Evolutionary conservation across 2,329 filamentous ascomycete species (phyloP), one percentile per base, ranked within the genome.

Genomic region (Atkinsonella texensis): DNA sequence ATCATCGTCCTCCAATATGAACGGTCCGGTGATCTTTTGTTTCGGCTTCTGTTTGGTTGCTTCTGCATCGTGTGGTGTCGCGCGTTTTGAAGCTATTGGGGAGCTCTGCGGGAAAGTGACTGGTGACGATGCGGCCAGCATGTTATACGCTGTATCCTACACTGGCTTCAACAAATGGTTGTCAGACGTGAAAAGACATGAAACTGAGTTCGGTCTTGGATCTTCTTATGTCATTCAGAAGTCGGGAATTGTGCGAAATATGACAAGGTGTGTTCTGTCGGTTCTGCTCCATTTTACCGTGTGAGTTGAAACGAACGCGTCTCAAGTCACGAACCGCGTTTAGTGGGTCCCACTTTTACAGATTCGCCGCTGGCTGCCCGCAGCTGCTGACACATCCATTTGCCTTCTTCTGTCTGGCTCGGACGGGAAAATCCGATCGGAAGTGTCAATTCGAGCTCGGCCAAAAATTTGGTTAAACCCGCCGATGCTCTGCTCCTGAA

Each of bases 41-140:
- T 64, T 67, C 15, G 69, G 51, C 58, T 68, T 60, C 57, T 69
- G 50, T 59, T 68, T 60, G 58, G 68, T 55, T 58, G 56, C 57
- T 45, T 62, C 60, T 61, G 65, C 49, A 56, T 62, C 55, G 56
- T 71, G 68, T 45, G 65, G 65, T 56, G 61, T 60, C 47, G 66
- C 55, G 54, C 68, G 68, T 56, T 70, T 71, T 32, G 62, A 53
- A 2, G 60, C 56, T 1, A 59, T 60, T 41, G 65, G 65, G 23
- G 79, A 78, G 59, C 72, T 79, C 7, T 70, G 65, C 2, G 79
- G 77, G 53, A 79, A 79, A 28, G 70, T 61, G 18, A 81, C 65
- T 2, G 81, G 77, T 13, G 82, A 83, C 7, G 82, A 83, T 40
- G 77, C 71, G 39, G 75, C 71, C 28, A 79, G 68, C 80, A 85